Base-by-base conservation (phyloP, 1,284 basidiomycete species). In the Ganoderma lingzhi region DNA sequence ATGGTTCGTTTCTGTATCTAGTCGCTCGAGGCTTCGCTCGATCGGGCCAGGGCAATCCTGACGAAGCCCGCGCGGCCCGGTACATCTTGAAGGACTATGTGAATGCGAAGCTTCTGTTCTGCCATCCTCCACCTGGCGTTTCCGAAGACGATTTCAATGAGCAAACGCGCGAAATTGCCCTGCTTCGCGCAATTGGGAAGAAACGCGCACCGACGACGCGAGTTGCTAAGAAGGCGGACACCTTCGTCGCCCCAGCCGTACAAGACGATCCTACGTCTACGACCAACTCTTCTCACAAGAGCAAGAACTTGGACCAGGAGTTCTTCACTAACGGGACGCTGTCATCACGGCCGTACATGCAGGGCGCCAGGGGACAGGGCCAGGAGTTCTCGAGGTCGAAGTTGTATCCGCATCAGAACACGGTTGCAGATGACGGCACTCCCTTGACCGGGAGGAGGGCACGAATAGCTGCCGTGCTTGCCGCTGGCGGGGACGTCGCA, bases 71-170 rank as follows among this genome's bases (percentile, higher is more conserved):
- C 65, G 92, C 97, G 0, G 95, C 97, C 15, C 90, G 98, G 69
- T 94, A 94, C 78, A 88, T 99, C 66, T 87, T 99, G 67, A 99
- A 99, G 82, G 98, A 99, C 83, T 99, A 98, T 77, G 96, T 99
- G 72, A 97, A 95, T 75, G 98, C 95, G 45, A 96, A 95, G 76
- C 87, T 99, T 0, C 85, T 99, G 9, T 99, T 90, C 80, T 95
- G 94, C 73, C 94, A 97, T 72, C 91, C 95, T 23, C 97, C 98
- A 10, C 94, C 96, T 0, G 89, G 84, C 6, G 82, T 90, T 5
- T 81, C 88, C 10, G 87, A 92, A 15, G 87, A 90, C 65, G 84
- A 85, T 2, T 99, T 97, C 85, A 99, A 99, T 81, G 79, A 85
- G 61, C 86, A 87, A 62, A 93, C 91, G 17, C 89, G 93, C 64